Evolutionary conservation across 768 basidiomycete genomes (phyloP).

Genomic region (Paxillus ammoniavirescens): DNA sequence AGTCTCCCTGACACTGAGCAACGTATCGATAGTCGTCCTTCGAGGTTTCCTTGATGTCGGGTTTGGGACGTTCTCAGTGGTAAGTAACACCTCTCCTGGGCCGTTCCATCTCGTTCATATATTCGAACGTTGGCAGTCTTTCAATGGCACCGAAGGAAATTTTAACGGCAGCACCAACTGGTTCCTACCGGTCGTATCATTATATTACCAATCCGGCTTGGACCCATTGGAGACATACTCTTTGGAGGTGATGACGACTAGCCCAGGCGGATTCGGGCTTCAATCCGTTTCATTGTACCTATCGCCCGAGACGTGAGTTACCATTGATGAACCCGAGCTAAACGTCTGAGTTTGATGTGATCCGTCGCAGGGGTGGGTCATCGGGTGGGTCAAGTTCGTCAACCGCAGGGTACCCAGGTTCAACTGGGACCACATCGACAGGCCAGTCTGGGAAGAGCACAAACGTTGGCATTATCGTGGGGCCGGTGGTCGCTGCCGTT

Average conservation of each 20-base stretch:
- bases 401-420: background rate
- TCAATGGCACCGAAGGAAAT: slow-evolving; percentile 1
- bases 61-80: slow-evolving; percentile 23
- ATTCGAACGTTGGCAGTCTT: background rate
- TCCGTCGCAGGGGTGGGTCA: background rate
- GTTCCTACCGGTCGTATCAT: slow-evolving; percentile 18
- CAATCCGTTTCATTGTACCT: slow-evolving; percentile 18
- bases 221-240: slow-evolving; percentile 6
- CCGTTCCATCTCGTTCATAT: too few species aligned
- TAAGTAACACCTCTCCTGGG: slow-evolving; percentile 1
- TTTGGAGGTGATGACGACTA: slow-evolving; percentile 9
- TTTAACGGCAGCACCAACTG: slow-evolving; percentile 15
- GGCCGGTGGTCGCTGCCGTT: slow-evolving; percentile 13
- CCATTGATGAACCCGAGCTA: too few species aligned
- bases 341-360: background rate
- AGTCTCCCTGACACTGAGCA: too few species aligned
- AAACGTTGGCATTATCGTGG: background rate
- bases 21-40: too few species aligned
- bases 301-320: background rate
- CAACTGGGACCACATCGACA: background rate
- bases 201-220: slow-evolving; percentile 11
- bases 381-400: background rate
- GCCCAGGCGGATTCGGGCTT: slow-evolving; percentile 4
- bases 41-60: background rate
- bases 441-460: too few species aligned